Base-by-base conservation (phyloP, 148 eudicot species). In the Nyssa sinensis region DNA sequence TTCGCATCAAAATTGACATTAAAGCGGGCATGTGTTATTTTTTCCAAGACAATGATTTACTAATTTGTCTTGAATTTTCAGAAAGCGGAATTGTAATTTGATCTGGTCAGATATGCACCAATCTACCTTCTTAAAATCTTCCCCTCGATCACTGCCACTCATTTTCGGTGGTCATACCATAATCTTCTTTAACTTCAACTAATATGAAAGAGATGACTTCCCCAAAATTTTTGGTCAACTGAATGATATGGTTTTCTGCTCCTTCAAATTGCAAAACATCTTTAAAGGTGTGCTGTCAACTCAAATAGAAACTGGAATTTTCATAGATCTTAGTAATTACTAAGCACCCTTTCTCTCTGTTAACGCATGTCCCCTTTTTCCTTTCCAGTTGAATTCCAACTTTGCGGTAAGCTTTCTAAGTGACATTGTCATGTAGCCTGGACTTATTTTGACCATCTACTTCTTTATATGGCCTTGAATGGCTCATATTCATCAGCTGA, bases 1-100 rank as follows among this genome's bases (percentile, higher is more conserved):
- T 30, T 69, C 28, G 9, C n/a, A n/a, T n/a, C n/a, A n/a, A n/a
- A n/a, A 21, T 28, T 53, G 41, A 53, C 25, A 53, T 49, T 0
- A n/a, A 53, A n/a, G 24, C 59, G 21, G 41, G 73, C 41, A 69
- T 53, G 41, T 51, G 61, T 16, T 51, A 51, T 69, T 11, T 27
- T 5, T 21, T 32, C 4, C 0, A 23, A 31, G 31, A 44, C 34
- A 27, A 6, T 23, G 21, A 39, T 27, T 39, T 23, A 65, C 12
- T n/a, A 14, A 34, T 7, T 65, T 34, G 19, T 25, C 49, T 35
- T n/a, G 27, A 65, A 34, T 17, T 12, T 37, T 13, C n/a, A 28
- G 35, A 17, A 30, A 25, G 9, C 12, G 55, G 19, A 41, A n/a
- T 41, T 28, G 55, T 67, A 37, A 17, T 67, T 5, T 41, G 29